phyloP scores from a whole-genome alignment of 139 green algal genomes.

The Volvox reticuliferus region DNA sequence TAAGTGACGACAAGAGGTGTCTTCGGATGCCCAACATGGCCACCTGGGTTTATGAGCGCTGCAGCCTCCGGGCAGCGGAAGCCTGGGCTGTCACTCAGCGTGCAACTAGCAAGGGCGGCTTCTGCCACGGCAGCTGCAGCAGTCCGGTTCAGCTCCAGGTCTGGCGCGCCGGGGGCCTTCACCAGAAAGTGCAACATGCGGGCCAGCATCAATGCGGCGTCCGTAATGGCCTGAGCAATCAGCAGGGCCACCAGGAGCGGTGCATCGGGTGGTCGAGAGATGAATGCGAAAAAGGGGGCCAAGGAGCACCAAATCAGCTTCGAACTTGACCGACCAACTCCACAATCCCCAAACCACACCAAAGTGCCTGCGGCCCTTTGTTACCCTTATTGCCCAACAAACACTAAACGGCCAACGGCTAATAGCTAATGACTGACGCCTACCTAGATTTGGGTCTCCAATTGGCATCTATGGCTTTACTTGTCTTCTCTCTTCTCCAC shows the following conservation, averaged over 20 bases:
- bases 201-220: slow-evolving; percentile 65
- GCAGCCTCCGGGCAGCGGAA: slow-evolving; percentile 61
- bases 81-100: slow-evolving; percentile 53
- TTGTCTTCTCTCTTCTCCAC: no score
- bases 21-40: no score
- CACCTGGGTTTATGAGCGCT: slow-evolving; percentile 54
- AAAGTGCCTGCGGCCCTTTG: no score
- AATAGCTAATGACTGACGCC: no score
- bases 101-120: slow-evolving; percentile 54
- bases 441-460: no score
- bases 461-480: no score
- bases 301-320: not conserved
- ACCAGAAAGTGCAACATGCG: slow-evolving; percentile 67
- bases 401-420: no score
- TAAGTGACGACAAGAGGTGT: no score
- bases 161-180: not conserved
- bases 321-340: not conserved
- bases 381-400: no score
- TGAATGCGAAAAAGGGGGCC: not conserved
- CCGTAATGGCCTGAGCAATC: slow-evolving; percentile 10
- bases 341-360: no score
- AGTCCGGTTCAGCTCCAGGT: slow-evolving; percentile 60
- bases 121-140: slow-evolving; percentile 28
- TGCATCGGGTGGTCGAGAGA: not conserved
- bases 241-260: not conserved